A percentile compares a stretch with the other conserved stretches of the same genome.
phyloP scores from a whole-genome alignment of 208 protist species.

The Crithidia sp. region DNA sequence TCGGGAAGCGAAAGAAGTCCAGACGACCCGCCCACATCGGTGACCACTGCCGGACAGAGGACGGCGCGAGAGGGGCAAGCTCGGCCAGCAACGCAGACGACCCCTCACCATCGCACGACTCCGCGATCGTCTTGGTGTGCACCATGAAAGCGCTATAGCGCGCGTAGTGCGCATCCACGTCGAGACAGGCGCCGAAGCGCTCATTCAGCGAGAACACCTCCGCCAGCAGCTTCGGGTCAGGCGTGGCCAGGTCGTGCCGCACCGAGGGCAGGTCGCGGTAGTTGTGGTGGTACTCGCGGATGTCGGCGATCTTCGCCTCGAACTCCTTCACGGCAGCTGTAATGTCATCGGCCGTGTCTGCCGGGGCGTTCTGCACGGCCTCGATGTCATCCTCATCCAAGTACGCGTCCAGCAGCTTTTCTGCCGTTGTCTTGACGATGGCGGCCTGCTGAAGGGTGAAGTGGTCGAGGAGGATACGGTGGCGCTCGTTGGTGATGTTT shows the following conservation, averaged over 20 bases:
- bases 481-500: constrained; percentile 62
- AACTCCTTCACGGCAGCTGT: constrained; percentile 68
- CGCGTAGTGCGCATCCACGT: constrained; percentile 79
- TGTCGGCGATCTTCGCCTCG: constrained; percentile 76
- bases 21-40: constrained; percentile 53
- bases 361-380: constrained; percentile 51
- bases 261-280: constrained; percentile 75
- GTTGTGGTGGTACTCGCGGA: constrained; percentile 83
- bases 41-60: constrained; percentile 15
- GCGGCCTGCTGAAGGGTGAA: constrained; percentile 71
- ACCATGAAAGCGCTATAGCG: constrained; percentile 79
- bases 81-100: not conserved
- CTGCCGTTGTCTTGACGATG: constrained; percentile 48
- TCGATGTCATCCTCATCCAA: constrained; percentile 89
- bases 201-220: constrained; percentile 65
- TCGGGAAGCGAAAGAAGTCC: constrained; percentile 78
- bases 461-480: constrained; percentile 79
- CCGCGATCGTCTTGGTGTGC: constrained; percentile 54
- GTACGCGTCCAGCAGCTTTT: constrained; percentile 86
- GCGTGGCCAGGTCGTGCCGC: constrained; percentile 48
- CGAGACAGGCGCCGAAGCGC: constrained; percentile 72
- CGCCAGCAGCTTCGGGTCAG: constrained; percentile 56
- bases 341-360: constrained; percentile 55
- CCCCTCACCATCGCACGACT: constrained; percentile 6
- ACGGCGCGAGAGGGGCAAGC: constrained; percentile 18